Evolutionary conservation across 768 basidiomycete genomes (phyloP), one percentile per base, ranked within the genome.

Genomic region (Crassisporium funariophilum): DNA sequence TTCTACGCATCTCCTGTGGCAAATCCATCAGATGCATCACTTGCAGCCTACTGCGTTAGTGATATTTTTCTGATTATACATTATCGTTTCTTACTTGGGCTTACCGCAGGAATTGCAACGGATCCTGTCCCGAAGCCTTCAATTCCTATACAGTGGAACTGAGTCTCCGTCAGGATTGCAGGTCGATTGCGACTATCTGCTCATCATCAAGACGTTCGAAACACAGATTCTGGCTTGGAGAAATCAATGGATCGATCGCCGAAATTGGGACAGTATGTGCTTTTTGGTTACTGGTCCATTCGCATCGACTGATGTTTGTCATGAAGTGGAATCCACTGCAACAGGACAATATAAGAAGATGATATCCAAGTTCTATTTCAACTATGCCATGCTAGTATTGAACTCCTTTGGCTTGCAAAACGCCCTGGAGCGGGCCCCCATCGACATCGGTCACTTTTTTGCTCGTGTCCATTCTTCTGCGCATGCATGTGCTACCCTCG

Each of bases 381-480:
- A 91, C 62, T 95, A 95, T 58, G 82, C 86, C 19, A 81, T 82
- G 69, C 79, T 99, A 41, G 90, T 97, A 27, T 71, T 98, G 47
- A 94, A 97, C 62, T 95, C 95, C 1, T 99, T 99, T 57, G 95
- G 95, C 9, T 77, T 99, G 34, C 95, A 99, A 65, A 90, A 95
- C 60, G 92, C 95, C n/a, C 70, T 98, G 46, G 95, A 95, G 66
- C 78, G 81, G 15, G 76, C 80, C 3, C 68, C 78, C 0, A 66
- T 88, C 34, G 83, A 93, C 59, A 84, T 90, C 33, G 84, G 84
- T 0, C 84, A 93, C 68, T 93, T 93, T 71, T 92, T 93, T 59
- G 79, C 83, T 11, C 81, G 88, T 24, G 87, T 86, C 50, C 83
- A 92, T 63, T 75, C 79, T 3, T 77, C 81, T 7, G 91, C 91